Conservation (phyloP, 352 stramenopile species). For the Elongisporangium undulatum region DNA sequence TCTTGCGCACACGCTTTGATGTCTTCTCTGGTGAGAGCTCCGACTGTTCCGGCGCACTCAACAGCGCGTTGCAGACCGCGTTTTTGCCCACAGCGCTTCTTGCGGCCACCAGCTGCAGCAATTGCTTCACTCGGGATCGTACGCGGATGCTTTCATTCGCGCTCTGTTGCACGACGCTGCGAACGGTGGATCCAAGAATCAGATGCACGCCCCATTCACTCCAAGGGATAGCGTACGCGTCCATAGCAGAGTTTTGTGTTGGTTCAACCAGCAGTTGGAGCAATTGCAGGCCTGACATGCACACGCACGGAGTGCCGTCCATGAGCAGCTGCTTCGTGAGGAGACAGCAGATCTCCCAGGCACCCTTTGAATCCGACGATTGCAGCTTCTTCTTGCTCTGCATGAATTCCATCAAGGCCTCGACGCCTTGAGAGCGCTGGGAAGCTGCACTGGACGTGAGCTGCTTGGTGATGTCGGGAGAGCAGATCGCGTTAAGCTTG, state of each 20-base stretch:
- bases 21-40: slow-evolving; percentile 26
- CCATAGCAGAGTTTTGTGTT: background rate
- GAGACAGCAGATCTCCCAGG: slow-evolving; percentile 72
- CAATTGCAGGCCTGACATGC: slow-evolving; percentile 47
- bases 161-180: slow-evolving; percentile 67
- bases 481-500: slow-evolving; percentile 52
- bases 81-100: slow-evolving; percentile 54
- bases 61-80: slow-evolving; percentile 64
- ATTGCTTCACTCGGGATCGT: slow-evolving; percentile 34
- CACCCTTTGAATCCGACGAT: slow-evolving; percentile 27
- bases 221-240: slow-evolving; percentile 64
- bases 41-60: slow-evolving; percentile 60
- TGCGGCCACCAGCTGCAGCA: slow-evolving; percentile 37
- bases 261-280: slow-evolving; percentile 45
- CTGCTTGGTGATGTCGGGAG: slow-evolving; percentile 42
- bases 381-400: slow-evolving; percentile 21
- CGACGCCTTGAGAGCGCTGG: slow-evolving; percentile 46
- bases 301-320: slow-evolving; percentile 40
- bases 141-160: slow-evolving; percentile 63
- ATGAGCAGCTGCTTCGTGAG: slow-evolving; percentile 63
- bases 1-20: slow-evolving; percentile 32
- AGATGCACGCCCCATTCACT: slow-evolving; percentile 77
- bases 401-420: slow-evolving; percentile 50
- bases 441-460: slow-evolving; percentile 33
- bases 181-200: slow-evolving; percentile 68